A percentile compares a stretch with the other conserved stretches of the same genome.
phyloP scores from a whole-genome alignment of 2,329 filamentous ascomycete species.

The Microsporum ferrugineum region DNA sequence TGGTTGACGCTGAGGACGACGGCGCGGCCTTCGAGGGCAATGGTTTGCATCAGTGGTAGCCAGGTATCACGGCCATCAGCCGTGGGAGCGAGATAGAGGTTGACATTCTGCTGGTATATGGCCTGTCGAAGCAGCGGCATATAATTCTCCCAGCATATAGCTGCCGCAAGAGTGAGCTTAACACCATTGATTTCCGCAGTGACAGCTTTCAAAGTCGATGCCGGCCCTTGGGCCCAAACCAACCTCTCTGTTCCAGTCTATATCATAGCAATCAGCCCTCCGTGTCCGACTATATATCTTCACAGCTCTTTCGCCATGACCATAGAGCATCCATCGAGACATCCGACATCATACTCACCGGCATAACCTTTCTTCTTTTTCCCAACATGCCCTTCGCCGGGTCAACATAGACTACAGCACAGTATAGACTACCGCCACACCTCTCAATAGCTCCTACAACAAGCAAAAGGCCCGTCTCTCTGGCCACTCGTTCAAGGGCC shows the following conservation, averaged over 20 bases:
- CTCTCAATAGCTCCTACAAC: conserved; percentile 71
- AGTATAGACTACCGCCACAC: conserved; percentile 73
- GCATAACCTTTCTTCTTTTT: conserved; percentile 87
- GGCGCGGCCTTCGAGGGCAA: conserved; percentile 69
- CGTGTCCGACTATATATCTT: no score
- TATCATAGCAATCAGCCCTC: neutral
- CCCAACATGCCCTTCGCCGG: conserved; percentile 61
- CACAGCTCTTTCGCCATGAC: neutral
- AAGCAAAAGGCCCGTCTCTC: conserved; percentile 68
- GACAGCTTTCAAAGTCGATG: conserved; percentile 66
- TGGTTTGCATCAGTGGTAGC: conserved; percentile 68
- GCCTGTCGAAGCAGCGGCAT: conserved; percentile 80
- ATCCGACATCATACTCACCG: conserved; percentile 40
- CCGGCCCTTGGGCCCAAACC: conserved; percentile 78
- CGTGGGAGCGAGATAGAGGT: conserved; percentile 81
- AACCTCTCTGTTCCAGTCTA: conserved; percentile 69
- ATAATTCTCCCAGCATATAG: conserved; percentile 95
- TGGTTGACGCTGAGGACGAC: conserved; percentile 83
- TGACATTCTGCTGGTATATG: conserved; percentile 82
- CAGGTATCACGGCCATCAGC: conserved; percentile 76
- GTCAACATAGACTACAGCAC: conserved; percentile 69
- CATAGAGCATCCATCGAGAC: no score
- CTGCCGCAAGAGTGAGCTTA: conserved; percentile 67
- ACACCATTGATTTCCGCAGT: conserved; percentile 68
- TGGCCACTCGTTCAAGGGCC: conserved; percentile 61